phyloP scores from a whole-genome alignment of 805 yeast genomes.

The Saccharomycopsis sp. region DNA sequence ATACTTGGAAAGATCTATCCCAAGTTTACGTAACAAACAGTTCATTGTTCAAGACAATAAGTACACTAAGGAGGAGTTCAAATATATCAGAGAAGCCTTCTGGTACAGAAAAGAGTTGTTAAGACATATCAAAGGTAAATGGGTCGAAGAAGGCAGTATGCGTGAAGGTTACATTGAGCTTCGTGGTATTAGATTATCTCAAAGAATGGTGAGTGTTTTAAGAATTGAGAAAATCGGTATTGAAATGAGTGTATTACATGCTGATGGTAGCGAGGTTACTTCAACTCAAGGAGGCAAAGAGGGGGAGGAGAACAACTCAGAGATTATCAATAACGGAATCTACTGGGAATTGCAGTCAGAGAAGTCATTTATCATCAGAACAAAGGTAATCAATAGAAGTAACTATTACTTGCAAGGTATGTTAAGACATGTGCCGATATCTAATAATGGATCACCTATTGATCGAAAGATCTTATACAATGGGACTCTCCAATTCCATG shows the following conservation, averaged over 20 bases:
- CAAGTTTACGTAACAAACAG: slow-evolving; percentile 66
- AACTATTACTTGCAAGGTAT: slow-evolving; percentile 42
- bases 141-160: slow-evolving; percentile 43
- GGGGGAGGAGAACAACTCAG: slow-evolving; percentile 10
- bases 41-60: slow-evolving; percentile 45
- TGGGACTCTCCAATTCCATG: slow-evolving; percentile 61
- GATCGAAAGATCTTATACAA: slow-evolving; percentile 62
- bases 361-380: slow-evolving; percentile 43
- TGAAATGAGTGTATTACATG: slow-evolving; percentile 28
- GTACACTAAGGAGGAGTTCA: slow-evolving; percentile 49
- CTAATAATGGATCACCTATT: slow-evolving; percentile 30
- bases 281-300: slow-evolving; percentile 2
- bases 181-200: slow-evolving; percentile 56
- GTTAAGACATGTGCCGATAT: slow-evolving; percentile 50
- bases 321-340: slow-evolving; percentile 25
- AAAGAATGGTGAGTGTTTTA: slow-evolving; percentile 52
- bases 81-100: slow-evolving; percentile 54
- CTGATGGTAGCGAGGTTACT: slow-evolving; percentile 17
- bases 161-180: slow-evolving; percentile 58
- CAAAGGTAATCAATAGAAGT: slow-evolving; percentile 46
- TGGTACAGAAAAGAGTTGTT: slow-evolving; percentile 76
- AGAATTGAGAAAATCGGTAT: slow-evolving; percentile 43
- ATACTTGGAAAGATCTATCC: slow-evolving; percentile 49
- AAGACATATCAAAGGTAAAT: slow-evolving; percentile 51
- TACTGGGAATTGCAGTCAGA: slow-evolving; percentile 36